phyloP scores from a whole-genome alignment of 2,329 filamentous ascomycete genomes.

The Xylariaceae sp. region DNA sequence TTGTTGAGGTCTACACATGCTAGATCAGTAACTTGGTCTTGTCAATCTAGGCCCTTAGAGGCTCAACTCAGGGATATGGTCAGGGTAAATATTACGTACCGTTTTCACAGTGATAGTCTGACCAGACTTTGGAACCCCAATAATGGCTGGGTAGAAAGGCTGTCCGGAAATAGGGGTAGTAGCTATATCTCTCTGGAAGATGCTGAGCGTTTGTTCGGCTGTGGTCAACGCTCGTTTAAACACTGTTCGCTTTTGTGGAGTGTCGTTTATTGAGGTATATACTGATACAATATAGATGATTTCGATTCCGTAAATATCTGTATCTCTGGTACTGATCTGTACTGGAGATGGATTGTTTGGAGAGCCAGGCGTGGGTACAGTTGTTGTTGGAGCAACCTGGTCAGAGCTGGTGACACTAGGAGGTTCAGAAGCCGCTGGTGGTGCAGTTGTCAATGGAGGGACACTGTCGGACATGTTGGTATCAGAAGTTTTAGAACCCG shows the following conservation, averaged over 20 bases:
- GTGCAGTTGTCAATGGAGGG: too few species aligned
- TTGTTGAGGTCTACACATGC: neutral
- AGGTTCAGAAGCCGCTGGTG: too few species aligned
- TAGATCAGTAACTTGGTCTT: neutral
- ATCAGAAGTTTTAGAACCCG: too few species aligned
- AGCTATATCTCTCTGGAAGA: neutral
- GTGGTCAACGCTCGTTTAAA: neutral
- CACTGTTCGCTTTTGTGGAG: neutral
- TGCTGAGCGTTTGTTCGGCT: neutral
- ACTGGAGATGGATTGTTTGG: too few species aligned
- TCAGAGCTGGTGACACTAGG: too few species aligned
- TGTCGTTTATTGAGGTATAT: neutral
- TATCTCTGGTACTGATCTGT: neutral
- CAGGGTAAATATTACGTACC: neutral
- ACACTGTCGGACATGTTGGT: too few species aligned
- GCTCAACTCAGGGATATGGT: too few species aligned
- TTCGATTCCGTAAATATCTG: neutral
- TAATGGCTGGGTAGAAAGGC: neutral
- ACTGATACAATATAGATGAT: neutral
- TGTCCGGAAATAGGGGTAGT: neutral
- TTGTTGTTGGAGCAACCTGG: too few species aligned
- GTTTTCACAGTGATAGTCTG: conserved; percentile 1
- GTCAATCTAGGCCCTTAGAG: too few species aligned
- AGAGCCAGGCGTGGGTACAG: too few species aligned
- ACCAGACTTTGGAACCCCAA: neutral